phyloP scores from a whole-genome alignment of 495 filamentous ascomycete species.

The Penicillium canariense region DNA sequence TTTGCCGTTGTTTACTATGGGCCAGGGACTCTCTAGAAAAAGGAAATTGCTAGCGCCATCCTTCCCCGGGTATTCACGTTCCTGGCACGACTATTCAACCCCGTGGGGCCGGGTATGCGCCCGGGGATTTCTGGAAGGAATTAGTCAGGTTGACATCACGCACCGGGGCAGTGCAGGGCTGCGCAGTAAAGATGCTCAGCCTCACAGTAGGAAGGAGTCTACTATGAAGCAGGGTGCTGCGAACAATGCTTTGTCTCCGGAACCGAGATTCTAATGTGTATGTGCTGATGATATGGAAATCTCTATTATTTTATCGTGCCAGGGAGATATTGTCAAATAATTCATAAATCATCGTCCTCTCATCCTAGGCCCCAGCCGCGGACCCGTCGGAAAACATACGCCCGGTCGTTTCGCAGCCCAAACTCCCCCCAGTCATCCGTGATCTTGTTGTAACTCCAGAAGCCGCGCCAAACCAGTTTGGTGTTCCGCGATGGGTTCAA shows the following conservation, averaged over 20 bases:
- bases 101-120: neutral
- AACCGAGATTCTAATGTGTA: neutral
- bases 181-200: no score
- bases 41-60: neutral
- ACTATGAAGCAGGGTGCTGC: neutral
- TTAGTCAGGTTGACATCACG: neutral
- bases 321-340: neutral
- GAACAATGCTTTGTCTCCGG: neutral
- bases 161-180: neutral
- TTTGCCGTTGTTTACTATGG: neutral
- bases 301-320: no score
- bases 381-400: conserved; percentile 87
- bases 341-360: conserved; percentile 16
- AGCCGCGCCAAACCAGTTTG: conserved; percentile 84
- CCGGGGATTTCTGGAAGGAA: neutral
- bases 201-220: neutral
- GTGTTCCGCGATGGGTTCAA: conserved; percentile 60
- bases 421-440: conserved; percentile 93
- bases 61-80: neutral
- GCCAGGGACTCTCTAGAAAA: neutral
- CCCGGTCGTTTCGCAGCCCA: conserved; percentile 73
- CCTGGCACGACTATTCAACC: neutral
- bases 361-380: conserved; percentile 43
- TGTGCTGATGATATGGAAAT: no score
- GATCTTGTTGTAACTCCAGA: conserved; percentile 85